Conservation (phyloP, 805 yeast genomes). For the Candida xyloterini region DNA sequence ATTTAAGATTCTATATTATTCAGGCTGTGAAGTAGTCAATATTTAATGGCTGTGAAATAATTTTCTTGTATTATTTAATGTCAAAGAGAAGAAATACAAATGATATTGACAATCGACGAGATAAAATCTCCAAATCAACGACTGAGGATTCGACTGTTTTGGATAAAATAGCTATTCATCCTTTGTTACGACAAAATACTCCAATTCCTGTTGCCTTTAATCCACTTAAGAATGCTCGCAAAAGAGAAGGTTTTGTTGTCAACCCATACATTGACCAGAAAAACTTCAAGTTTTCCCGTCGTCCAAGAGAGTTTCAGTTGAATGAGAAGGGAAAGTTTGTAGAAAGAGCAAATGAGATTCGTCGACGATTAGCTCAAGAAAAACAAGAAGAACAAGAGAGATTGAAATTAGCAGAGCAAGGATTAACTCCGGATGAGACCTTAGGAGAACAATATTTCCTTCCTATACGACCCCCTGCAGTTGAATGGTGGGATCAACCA, state of each 20-base stretch:
- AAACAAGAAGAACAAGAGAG: conserved; percentile 33
- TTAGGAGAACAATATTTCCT: conserved; percentile 57
- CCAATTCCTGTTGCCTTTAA: conserved; percentile 19
- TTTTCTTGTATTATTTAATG: conserved; percentile 1
- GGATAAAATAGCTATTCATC: conserved; percentile 30
- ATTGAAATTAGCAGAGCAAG: conserved; percentile 34
- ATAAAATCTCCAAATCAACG: conserved; percentile 3
- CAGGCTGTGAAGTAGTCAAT: too few species aligned
- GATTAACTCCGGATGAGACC: conserved; percentile 47
- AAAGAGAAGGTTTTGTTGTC: conserved; percentile 28
- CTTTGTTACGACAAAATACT: conserved; percentile 21
- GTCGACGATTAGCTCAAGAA: conserved; percentile 39
- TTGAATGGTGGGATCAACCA: conserved; percentile 90
- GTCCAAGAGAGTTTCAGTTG: conserved; percentile 43
- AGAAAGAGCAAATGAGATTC: conserved; percentile 47
- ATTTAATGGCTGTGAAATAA: neutral
- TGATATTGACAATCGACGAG: neutral
- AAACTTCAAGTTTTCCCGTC: conserved; percentile 23
- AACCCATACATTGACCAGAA: conserved; percentile 35
- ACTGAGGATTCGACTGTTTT: conserved; percentile 10
- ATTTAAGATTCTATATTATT: too few species aligned
- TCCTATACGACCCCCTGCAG: conserved; percentile 50
- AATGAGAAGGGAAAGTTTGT: conserved; percentile 65
- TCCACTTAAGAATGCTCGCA: conserved; percentile 23
- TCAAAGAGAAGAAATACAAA: conserved; percentile 3